These are phyloP conservation scores for Chenopodium album DNA, from an alignment of 148 eudicot species.

Conservation along the genomic window DNA sequence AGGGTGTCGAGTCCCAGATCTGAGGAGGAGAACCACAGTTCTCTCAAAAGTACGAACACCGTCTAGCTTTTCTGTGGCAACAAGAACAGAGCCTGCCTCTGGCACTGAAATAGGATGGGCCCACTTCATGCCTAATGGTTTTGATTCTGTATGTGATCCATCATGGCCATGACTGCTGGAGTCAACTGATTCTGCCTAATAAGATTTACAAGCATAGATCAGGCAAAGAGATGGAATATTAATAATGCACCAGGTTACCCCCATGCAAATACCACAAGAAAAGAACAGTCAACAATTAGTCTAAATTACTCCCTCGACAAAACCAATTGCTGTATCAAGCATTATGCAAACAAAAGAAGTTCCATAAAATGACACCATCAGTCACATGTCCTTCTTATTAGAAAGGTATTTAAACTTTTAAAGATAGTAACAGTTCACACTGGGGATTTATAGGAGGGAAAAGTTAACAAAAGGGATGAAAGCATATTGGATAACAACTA, in stretches of 20 bases:
- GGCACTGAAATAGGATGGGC: constrained; percentile 92
- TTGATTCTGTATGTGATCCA: constrained; percentile 35
- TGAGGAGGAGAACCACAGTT: constrained; percentile 83
- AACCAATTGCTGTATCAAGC: not conserved
- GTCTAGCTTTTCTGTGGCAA: constrained; percentile 95
- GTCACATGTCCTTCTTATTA: not conserved
- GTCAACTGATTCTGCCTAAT: constrained; percentile 53
- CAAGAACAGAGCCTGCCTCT: constrained; percentile 84
- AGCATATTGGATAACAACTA: not conserved
- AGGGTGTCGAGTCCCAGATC: constrained; percentile 75
- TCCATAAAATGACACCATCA: not conserved
- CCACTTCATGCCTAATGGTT: constrained; percentile 76
- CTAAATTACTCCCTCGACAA: not conserved
- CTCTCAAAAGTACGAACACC: constrained; percentile 81
- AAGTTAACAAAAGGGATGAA: not conserved
- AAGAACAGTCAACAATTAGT: not conserved
- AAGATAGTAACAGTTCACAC: not conserved
- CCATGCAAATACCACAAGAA: not conserved
- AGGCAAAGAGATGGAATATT: not conserved
- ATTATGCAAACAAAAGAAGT: not conserved
- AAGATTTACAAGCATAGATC: constrained; percentile 20
- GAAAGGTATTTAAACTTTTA: not conserved
- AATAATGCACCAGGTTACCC: not conserved
- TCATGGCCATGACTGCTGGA: constrained; percentile 35
- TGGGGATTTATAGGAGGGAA: not conserved